These are phyloP conservation scores for Saccharomyces hybrid DNA, from an alignment of 1,139 yeast species.

Conservation along the genomic window DNA sequence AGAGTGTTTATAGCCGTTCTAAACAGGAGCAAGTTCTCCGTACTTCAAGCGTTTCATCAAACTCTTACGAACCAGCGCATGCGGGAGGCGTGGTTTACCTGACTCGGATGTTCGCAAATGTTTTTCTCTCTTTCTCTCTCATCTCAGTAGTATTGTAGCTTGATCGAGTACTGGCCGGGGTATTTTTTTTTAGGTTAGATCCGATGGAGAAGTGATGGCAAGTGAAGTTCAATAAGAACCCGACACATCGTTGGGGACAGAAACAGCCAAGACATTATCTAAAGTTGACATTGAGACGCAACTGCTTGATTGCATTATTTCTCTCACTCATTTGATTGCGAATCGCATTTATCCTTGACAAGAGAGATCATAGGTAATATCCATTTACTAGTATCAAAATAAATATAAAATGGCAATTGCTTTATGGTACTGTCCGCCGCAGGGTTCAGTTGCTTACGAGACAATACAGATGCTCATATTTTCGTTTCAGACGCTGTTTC, in stretches of 20 bases:
- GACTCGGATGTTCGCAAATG: too few species aligned
- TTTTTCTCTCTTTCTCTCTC: not conserved
- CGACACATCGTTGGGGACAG: not conserved
- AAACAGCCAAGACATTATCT: not conserved
- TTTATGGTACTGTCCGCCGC: constrained; percentile 70
- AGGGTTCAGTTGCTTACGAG: constrained; percentile 47
- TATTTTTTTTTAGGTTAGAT: not conserved
- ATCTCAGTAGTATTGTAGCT: not conserved
- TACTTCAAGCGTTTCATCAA: not conserved
- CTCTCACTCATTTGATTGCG: not conserved
- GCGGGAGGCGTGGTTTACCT: not conserved
- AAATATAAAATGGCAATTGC: constrained; percentile 36
- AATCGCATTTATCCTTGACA: not conserved
- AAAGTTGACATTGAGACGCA: not conserved
- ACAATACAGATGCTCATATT: constrained; percentile 53
- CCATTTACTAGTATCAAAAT: not conserved
- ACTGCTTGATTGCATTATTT: not conserved
- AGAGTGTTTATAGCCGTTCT: not conserved
- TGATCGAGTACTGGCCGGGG: not conserved
- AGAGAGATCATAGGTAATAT: not conserved
- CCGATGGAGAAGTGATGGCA: not conserved
- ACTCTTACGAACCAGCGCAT: not conserved
- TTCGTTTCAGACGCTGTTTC: constrained; percentile 61
- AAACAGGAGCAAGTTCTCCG: not conserved
- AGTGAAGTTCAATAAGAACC: not conserved